A percentile compares a stretch with the other conserved stretches of the same genome.
phyloP scores from a whole-genome alignment of 495 filamentous ascomycete species.

The Aspergillus baeticus region DNA sequence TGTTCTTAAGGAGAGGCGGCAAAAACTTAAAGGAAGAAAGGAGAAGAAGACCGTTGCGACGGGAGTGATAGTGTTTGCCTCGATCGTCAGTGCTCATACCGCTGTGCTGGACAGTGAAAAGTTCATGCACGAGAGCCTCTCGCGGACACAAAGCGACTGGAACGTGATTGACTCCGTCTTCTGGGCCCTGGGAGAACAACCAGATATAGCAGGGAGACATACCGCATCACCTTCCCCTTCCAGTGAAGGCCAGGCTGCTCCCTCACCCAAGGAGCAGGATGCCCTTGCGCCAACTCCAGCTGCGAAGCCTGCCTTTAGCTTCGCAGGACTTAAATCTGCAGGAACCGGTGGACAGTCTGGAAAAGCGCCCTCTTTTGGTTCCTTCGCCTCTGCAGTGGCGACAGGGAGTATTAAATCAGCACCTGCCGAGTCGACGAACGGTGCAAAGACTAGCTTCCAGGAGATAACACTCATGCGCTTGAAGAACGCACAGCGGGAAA shows the following conservation, averaged over 20 bases:
- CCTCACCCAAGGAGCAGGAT: not conserved
- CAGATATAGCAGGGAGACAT: constrained; percentile 31
- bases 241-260: constrained; percentile 14
- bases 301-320: constrained; percentile 35
- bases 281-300: constrained; percentile 11
- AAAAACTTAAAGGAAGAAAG: constrained; percentile 46
- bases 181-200: constrained; percentile 56
- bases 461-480: constrained; percentile 61
- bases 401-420: constrained; percentile 29
- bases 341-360: constrained; percentile 28
- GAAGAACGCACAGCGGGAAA: constrained; percentile 58
- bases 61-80: constrained; percentile 56
- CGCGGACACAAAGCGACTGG: constrained; percentile 38
- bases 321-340: constrained; percentile 32
- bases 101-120: constrained; percentile 56
- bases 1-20: constrained; percentile 55
- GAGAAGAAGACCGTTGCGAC: constrained; percentile 55
- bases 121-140: constrained; percentile 29
- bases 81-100: constrained; percentile 59
- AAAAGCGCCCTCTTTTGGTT: constrained; percentile 50
- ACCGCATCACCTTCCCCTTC: constrained; percentile 18
- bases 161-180: constrained; percentile 50
- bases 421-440: constrained; percentile 28
- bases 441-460: constrained; percentile 48
- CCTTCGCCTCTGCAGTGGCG: constrained; percentile 41